Evolutionary conservation across 192 early-diverging fungal genomes (phyloP).

Genomic region (Umbelopsis ramanniana): DNA sequence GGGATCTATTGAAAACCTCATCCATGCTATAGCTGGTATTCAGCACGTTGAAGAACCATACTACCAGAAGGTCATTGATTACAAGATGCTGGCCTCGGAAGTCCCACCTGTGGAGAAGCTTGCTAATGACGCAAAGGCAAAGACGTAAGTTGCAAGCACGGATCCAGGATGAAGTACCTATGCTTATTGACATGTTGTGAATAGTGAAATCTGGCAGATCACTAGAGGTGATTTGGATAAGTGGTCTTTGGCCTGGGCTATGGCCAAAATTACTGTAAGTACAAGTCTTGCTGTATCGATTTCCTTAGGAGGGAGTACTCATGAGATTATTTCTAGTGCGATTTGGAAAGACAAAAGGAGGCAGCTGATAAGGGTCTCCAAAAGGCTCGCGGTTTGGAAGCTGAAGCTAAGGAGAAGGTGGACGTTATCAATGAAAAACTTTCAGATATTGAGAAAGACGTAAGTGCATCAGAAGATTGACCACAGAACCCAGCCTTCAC

Average conservation of each 20-base stretch:
- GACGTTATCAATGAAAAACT: slow-evolving; percentile 19
- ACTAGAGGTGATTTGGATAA: neutral
- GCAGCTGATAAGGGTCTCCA: slow-evolving; percentile 5
- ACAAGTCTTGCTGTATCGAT: neutral
- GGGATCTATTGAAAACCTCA: slow-evolving; percentile 29
- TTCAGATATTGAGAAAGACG: slow-evolving; percentile 23
- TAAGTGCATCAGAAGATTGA: too few relatives aligned
- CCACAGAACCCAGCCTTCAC: too few relatives aligned
- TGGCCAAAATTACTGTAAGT: slow-evolving; percentile 36
- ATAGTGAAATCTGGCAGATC: slow-evolving; percentile 10
- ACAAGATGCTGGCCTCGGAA: slow-evolving; percentile 22
- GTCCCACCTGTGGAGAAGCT: slow-evolving; percentile 27
- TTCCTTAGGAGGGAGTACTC: neutral
- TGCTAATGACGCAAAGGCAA: slow-evolving; percentile 24
- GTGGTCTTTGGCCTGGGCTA: slow-evolving; percentile 27
- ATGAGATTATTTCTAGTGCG: slow-evolving; percentile 26
- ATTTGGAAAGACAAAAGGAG: slow-evolving; percentile 18
- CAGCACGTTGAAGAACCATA: slow-evolving; percentile 32
- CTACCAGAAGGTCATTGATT: slow-evolving; percentile 13
- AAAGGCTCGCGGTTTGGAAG: slow-evolving; percentile 18
- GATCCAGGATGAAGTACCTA: neutral
- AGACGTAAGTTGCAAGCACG: slow-evolving; percentile 28
- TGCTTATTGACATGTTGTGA: neutral
- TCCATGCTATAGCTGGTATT: slow-evolving; percentile 34
- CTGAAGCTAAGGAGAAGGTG: slow-evolving; percentile 19